These are phyloP conservation scores for Penicillium soppii DNA, from an alignment of 495 filamentous ascomycete species.

Conservation along the genomic window DNA sequence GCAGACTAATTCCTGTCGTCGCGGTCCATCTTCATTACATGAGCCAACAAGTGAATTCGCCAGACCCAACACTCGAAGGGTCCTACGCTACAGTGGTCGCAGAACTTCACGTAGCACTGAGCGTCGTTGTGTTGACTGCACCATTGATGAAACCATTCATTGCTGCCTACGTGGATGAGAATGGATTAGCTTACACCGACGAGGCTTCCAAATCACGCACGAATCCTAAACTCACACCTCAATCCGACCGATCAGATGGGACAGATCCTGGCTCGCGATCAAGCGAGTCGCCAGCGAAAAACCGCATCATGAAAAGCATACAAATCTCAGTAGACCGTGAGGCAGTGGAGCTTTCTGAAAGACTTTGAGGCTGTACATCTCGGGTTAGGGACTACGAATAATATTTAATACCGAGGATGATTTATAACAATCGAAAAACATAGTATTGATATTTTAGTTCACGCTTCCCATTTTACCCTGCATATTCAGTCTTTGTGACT, in stretches of 20 bases:
- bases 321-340: constrained; percentile 12
- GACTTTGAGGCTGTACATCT: not conserved
- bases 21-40: constrained; percentile 23
- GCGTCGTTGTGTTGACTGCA: constrained; percentile 18
- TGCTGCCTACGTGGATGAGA: constrained; percentile 29
- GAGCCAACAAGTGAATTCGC: constrained; percentile 13
- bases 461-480: too few species aligned
- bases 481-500: too few species aligned
- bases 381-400: not conserved
- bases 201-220: constrained; percentile 4
- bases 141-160: constrained; percentile 40
- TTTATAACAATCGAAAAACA: too few species aligned
- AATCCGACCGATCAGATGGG: not conserved
- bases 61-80: constrained; percentile 18
- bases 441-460: too few species aligned
- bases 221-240: not conserved
- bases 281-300: not conserved
- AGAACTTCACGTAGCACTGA: constrained; percentile 24
- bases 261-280: not conserved
- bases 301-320: constrained; percentile 10
- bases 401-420: too few species aligned
- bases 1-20: constrained; percentile 22
- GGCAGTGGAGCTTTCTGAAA: not conserved
- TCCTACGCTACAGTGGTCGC: constrained; percentile 17
- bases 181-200: constrained; percentile 31